These are phyloP conservation scores for Chlamydomonas sphaeroides DNA, from an alignment of 139 green algal species.

Conservation along the genomic window DNA sequence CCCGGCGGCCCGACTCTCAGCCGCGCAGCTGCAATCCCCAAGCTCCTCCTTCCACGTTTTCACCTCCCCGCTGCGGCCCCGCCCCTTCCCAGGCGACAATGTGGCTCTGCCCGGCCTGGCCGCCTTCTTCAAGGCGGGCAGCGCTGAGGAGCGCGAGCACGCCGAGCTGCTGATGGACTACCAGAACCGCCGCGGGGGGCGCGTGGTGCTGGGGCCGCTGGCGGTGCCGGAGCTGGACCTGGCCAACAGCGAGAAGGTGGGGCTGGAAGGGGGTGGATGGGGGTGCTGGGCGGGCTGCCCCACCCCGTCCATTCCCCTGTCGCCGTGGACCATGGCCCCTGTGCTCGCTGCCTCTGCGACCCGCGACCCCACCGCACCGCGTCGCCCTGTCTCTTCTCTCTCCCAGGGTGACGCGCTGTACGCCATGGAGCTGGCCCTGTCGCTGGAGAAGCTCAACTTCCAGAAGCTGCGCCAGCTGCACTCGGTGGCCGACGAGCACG, in stretches of 20 bases:
- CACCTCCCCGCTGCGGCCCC: too few species aligned
- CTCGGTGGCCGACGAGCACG: conserved; percentile 75
- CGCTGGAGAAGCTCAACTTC: conserved; percentile 97
- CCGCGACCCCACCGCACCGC: too few species aligned
- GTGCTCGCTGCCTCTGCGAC: too few species aligned
- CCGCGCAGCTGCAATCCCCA: too few species aligned
- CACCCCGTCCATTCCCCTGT: too few species aligned
- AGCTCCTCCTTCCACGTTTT: too few species aligned
- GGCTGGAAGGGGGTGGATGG: neutral
- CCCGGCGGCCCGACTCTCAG: too few species aligned
- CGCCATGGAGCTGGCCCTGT: conserved; percentile 93
- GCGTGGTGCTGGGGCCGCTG: conserved; percentile 87
- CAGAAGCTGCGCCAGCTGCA: conserved; percentile 85
- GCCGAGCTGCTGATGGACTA: conserved; percentile 91
- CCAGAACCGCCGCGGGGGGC: conserved; percentile 91
- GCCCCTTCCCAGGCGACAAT: too few species aligned
- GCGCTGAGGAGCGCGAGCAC: conserved; percentile 89
- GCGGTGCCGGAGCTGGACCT: conserved; percentile 88
- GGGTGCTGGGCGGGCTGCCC: too few species aligned
- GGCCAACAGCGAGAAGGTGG: conserved; percentile 63
- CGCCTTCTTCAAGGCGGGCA: conserved; percentile 73
- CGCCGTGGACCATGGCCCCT: too few species aligned
- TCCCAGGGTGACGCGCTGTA: conserved; percentile 93
- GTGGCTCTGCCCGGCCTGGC: conserved; percentile 93
- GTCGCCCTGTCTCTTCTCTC: too few species aligned